Base-by-base conservation (phyloP, 2,329 filamentous ascomycete genomes). In the Ustulina deusta region DNA sequence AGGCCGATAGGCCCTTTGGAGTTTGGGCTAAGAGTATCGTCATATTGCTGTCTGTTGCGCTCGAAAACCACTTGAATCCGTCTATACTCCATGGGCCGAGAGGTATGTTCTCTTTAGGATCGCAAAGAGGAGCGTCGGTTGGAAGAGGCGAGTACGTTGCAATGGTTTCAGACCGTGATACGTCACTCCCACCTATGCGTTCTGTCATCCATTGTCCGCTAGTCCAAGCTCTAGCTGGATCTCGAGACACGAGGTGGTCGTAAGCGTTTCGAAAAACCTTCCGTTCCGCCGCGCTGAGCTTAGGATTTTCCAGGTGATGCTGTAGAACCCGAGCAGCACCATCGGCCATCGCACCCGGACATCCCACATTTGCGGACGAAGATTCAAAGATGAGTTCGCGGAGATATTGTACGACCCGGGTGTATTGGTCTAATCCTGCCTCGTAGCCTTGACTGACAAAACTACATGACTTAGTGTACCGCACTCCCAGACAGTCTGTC, bases 121-220 rank as follows among this genome's bases (percentile, higher is more conserved):
- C 65, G 51, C 73, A 61, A 9, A 49, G 32, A 11, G 71, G 48
- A 56, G 70, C 32, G 25, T 71, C 54, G 29, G 67, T 13, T 3
- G 57, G 27, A 2, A 66, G 17, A 42, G 70, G 72, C n/a, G 65
- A 57, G 59, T 72, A 73, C 4, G 70, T 69, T 0, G 85, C 85
- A n/a, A 84, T 72, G 0, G 87, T 89, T 74, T 89, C 87, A 0
- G 86, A 87, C 13, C 82, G 81, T 10, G 83, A 83, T 0, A 89
- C 86, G 72, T 89, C 87, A 65, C 84, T 87, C 0, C 87, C 87
- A 1, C 87, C 87, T 0, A 82, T 78, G 7, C 87, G 79, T 69
- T 89, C 87, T 0, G 87, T 90, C 87, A 89, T 89, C 87, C 87
- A 90, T 72, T 89, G 87, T 0, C 87, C 87, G 46, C 83, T 87